Evolutionary conservation across 176 grass and related monocot genomes (phyloP).

Genomic region (Oryza meyeriana): DNA sequence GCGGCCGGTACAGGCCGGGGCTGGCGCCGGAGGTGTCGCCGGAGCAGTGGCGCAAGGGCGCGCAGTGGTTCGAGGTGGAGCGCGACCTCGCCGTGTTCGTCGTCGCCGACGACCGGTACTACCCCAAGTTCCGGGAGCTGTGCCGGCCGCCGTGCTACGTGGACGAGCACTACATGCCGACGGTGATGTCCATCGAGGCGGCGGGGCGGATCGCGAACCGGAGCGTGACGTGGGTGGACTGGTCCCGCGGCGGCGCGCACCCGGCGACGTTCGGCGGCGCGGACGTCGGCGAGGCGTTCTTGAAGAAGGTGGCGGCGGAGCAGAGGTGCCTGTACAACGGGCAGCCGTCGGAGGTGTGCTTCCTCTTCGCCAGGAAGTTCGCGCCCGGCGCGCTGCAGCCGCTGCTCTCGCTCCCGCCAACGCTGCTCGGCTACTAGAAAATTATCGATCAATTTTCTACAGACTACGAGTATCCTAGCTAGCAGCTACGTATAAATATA

Average conservation of each 20-base stretch:
- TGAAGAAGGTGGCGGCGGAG: background rate
- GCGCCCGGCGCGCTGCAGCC: constrained; percentile 38
- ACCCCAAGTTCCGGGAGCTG: constrained; percentile 44
- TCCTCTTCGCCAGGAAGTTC: constrained; percentile 68
- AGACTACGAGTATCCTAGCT: background rate
- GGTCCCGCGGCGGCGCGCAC: constrained; percentile 70
- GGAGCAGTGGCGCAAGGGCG: constrained; percentile 59
- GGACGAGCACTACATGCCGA: constrained; percentile 83
- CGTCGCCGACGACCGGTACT: constrained; percentile 46
- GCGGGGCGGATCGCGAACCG: constrained; percentile 29
- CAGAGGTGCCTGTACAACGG: constrained; percentile 48
- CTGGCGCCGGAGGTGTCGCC: constrained; percentile 37
- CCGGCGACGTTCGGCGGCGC: constrained; percentile 53
- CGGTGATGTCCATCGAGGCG: constrained; percentile 35
- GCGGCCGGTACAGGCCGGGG: constrained; percentile 37
- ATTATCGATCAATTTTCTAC: background rate
- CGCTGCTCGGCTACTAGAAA: constrained; percentile 33
- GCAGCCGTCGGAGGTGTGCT: constrained; percentile 40
- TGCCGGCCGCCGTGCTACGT: constrained; percentile 53
- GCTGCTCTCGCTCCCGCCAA: constrained; percentile 38
- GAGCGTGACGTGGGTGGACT: constrained; percentile 63
- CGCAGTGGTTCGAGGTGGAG: constrained; percentile 73
- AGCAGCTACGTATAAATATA: background rate
- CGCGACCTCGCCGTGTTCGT: constrained; percentile 34
- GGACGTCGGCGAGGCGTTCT: constrained; percentile 42